Percentiles rank a stretch among this genome's conserved stretches.
Conservation (phyloP, 768 basidiomycete genomes). For the Suillus cothurnatus region DNA sequence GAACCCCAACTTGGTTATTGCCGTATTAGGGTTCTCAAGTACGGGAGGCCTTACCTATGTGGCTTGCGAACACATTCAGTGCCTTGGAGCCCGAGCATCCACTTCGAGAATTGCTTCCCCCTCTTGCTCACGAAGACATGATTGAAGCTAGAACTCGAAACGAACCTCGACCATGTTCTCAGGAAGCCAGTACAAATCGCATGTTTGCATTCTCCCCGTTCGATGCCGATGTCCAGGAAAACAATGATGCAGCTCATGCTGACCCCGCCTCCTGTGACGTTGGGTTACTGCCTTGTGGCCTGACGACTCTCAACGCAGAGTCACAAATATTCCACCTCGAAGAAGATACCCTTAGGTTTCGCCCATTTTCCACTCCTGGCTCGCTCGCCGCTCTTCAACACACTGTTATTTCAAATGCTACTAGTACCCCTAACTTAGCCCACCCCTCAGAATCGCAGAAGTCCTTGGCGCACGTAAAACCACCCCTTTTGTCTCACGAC, state of each 20-base stretch:
- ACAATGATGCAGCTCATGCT: not conserved
- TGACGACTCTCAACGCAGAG: not conserved
- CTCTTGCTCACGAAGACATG: constrained; percentile 12
- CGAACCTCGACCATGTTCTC: constrained; percentile 5
- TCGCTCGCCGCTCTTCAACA: not conserved
- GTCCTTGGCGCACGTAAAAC: not conserved
- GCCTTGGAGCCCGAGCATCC: constrained; percentile 41
- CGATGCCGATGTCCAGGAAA: constrained; percentile 9
- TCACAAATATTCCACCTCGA: not conserved
- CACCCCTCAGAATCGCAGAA: not conserved
- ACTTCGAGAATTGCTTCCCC: constrained; percentile 33
- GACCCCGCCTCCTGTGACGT: not conserved
- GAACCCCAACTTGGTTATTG: constrained; percentile 15
- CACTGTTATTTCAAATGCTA: not conserved
- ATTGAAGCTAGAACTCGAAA: constrained; percentile 3
- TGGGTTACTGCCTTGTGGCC: not conserved
- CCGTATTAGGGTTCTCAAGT: constrained; percentile 14
- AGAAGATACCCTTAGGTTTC: not conserved
- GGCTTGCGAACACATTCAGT: constrained; percentile 57
- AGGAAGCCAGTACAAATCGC: constrained; percentile 3
- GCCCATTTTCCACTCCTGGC: constrained; percentile 3
- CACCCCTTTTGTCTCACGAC: not conserved
- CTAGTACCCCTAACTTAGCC: not conserved
- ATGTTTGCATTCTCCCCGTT: constrained; percentile 34
- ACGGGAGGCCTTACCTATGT: constrained; percentile 46